These are phyloP conservation scores for Viridothelium virens DNA, from an alignment of 495 filamentous ascomycete species.

Conservation along the genomic window DNA sequence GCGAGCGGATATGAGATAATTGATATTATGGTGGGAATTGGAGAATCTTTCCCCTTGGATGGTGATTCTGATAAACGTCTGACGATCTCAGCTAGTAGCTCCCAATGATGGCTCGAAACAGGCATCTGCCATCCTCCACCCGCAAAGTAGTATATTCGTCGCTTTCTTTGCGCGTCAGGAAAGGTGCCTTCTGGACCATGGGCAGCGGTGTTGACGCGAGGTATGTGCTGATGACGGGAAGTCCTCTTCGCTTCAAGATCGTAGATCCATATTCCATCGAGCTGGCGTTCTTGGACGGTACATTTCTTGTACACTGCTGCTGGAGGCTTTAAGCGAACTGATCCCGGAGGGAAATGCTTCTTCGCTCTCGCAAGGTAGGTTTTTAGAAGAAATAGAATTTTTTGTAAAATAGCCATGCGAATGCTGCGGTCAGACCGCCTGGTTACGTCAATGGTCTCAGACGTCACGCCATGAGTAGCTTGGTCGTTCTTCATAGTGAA, in stretches of 20 bases:
- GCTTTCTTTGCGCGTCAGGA: slow-evolving; percentile 8
- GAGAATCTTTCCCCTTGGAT: not conserved
- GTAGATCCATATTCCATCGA: slow-evolving; percentile 32
- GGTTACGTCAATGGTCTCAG: not conserved
- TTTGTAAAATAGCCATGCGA: slow-evolving; percentile 4
- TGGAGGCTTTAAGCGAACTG: slow-evolving; percentile 6
- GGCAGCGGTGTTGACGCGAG: slow-evolving; percentile 1
- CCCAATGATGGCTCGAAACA: slow-evolving; percentile 34
- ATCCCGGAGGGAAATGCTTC: not conserved
- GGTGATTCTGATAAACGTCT: slow-evolving; percentile 17
- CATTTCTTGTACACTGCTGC: slow-evolving; percentile 17
- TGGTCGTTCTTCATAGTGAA: not conserved
- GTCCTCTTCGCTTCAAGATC: slow-evolving; percentile 21
- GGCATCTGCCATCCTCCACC: slow-evolving; percentile 36
- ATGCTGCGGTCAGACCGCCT: not conserved
- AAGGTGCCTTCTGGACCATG: not conserved
- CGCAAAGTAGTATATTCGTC: slow-evolving; percentile 36
- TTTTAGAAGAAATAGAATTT: not conserved
- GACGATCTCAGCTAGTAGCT: slow-evolving; percentile 28
- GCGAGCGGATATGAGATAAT: slow-evolving; percentile 33
- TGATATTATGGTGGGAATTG: slow-evolving; percentile 16
- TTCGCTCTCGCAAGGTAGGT: not conserved
- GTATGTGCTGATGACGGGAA: slow-evolving; percentile 5
- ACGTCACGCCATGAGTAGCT: not conserved
- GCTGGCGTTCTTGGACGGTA: slow-evolving; percentile 26